Conservation (phyloP, 2,329 filamentous ascomycete genomes). For the Cephalotrichum gorgonifer region DNA sequence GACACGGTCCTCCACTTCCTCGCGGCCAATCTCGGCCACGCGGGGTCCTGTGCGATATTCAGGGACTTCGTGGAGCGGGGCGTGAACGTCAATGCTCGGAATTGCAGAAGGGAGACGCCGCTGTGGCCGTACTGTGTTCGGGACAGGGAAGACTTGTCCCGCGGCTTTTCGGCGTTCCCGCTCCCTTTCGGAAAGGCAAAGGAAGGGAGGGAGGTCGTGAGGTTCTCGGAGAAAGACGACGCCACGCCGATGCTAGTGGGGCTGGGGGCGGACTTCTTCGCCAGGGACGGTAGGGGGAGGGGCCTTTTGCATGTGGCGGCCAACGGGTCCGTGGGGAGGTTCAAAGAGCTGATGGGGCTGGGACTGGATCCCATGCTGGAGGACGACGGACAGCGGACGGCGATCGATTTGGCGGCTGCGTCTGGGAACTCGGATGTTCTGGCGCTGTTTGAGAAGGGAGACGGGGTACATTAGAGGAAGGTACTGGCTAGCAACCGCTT, state of each 20-base stretch:
- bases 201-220: not conserved
- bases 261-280: constrained; percentile 16
- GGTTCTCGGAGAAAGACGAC: not conserved
- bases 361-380: constrained; percentile 19
- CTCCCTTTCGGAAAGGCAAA: too few relatives aligned
- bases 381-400: constrained; percentile 16
- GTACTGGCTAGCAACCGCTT: too few relatives aligned
- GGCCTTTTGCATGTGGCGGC: constrained; percentile 20
- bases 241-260: constrained; percentile 8
- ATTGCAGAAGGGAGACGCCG: constrained; percentile 14
- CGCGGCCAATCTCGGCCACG: constrained; percentile 1
- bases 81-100: constrained; percentile 14
- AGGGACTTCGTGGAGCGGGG: constrained; percentile 8
- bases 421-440: constrained; percentile 15
- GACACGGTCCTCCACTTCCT: constrained; percentile 14
- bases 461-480: too few relatives aligned
- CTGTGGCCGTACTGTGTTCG: constrained; percentile 10
- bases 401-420: constrained; percentile 24
- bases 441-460: constrained; percentile 14
- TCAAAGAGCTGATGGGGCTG: constrained; percentile 14
- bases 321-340: constrained; percentile 9
- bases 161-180: not conserved
- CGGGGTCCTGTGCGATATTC: constrained; percentile 8
- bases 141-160: not conserved
- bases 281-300: constrained; percentile 13